These are phyloP conservation scores for Adansonia digitata DNA, from an alignment of 345 rosid species.

Conservation along the genomic window DNA sequence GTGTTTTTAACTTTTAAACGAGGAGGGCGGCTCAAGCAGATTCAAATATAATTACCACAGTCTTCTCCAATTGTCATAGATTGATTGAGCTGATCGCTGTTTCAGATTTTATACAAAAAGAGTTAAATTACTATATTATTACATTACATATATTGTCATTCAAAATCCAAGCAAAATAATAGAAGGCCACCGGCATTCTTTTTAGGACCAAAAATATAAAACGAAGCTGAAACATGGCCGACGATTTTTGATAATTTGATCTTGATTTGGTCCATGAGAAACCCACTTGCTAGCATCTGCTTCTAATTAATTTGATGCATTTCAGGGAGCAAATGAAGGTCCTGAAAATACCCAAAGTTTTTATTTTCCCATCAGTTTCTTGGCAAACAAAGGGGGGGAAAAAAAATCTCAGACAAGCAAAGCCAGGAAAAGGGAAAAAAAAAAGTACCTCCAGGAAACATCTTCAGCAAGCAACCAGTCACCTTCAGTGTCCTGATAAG, in stretches of 20 bases:
- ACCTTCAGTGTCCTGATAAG: slow-evolving; percentile 8
- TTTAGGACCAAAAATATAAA: background rate
- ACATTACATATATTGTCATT: background rate
- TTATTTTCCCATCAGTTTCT: background rate
- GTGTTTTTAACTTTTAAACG: too few species aligned
- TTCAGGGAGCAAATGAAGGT: slow-evolving; percentile 6
- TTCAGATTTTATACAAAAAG: background rate
- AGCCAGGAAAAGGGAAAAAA: background rate
- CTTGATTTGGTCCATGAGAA: background rate
- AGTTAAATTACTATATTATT: background rate
- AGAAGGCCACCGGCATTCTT: background rate
- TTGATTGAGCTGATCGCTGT: background rate
- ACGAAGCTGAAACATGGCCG: background rate
- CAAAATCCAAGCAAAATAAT: background rate
- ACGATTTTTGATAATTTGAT: background rate
- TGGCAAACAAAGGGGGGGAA: background rate
- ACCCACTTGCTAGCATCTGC: background rate
- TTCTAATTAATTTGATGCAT: background rate
- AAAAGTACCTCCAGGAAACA: slow-evolving; percentile 9
- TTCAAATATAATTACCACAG: background rate
- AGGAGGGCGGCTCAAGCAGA: too few species aligned
- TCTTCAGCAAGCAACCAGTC: slow-evolving; percentile 14
- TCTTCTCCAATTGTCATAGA: background rate
- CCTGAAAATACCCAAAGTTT: background rate
- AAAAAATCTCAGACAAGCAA: background rate